Conservation (phyloP, 2,329 filamentous ascomycete species). For the Claviceps humidiphila region DNA sequence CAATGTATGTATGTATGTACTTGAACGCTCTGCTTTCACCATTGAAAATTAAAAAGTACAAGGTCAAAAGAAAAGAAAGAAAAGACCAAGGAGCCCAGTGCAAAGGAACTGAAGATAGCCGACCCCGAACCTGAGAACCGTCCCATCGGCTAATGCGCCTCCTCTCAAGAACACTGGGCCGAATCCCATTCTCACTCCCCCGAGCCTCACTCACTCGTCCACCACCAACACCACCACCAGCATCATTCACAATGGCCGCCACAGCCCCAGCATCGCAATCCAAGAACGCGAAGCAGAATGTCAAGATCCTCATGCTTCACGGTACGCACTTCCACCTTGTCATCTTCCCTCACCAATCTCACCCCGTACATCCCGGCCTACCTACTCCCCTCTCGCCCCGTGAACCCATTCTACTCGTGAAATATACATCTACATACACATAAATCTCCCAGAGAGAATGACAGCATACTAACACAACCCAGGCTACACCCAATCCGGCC, state of each 20-base stretch:
- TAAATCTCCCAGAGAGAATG: too few species aligned
- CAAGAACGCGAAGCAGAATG: slow-evolving; percentile 28
- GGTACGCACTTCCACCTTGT: slow-evolving; percentile 27
- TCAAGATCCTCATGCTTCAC: slow-evolving; percentile 68
- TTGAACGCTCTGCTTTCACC: too few species aligned
- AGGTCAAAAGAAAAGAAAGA: not conserved
- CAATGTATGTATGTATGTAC: too few species aligned
- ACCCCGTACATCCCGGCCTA: too few species aligned
- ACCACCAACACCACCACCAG: not conserved
- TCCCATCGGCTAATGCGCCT: not conserved
- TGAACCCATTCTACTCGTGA: too few species aligned
- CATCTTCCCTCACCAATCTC: too few species aligned
- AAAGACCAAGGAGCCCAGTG: not conserved
- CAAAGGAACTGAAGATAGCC: not conserved
- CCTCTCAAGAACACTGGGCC: not conserved
- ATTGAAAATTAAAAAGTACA: not conserved
- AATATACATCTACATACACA: too few species aligned
- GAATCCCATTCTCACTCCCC: not conserved
- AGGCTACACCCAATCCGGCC: slow-evolving; percentile 85
- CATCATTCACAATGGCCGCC: slow-evolving; percentile 1
- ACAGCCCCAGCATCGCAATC: not conserved
- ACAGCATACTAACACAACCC: not conserved
- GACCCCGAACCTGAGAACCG: not conserved
- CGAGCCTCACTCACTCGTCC: not conserved
- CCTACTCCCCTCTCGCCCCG: too few species aligned